Base-by-base conservation (phyloP, 2,329 filamentous ascomycete species). In the Botrytis byssoidea region DNA sequence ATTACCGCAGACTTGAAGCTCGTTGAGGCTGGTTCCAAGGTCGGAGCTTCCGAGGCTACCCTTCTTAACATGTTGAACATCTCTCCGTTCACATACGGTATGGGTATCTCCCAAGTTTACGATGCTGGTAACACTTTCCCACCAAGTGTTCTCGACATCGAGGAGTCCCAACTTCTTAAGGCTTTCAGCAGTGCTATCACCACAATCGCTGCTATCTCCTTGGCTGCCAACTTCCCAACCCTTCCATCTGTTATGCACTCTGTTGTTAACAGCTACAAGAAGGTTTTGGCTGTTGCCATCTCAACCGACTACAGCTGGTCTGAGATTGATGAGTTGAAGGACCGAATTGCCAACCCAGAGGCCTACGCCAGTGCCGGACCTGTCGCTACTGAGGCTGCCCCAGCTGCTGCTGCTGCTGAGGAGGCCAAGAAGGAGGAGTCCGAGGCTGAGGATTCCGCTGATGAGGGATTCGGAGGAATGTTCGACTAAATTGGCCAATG, bases 41-140 rank as follows among this genome's bases (percentile, higher is more conserved):
- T 99, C 89, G 96, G 97, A 86, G 92, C 96, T 83, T 99, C 96
- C 84, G 96, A 99, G 90, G 96, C 96, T 80, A 97, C 95, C 83
- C 91, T 99, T 80, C 92, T 99, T 82, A 99, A 99, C 93, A 93
- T 99, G 95, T 88, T 99, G 85, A 98, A 98, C 92, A 99, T 99
- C 90, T 98, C 96, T 80, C 95, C 95, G 85, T 98, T 98, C 91
- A 97, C 95, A 84, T 99, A 98, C 88, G 96, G 96, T 88, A 97
- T 99, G 93, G 93, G 92, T 84, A 92, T 99, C 82, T 80, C 90
- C 78, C 95, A 98, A 89, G 94, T 99, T 85, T 99, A 99, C 90
- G 95, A 99, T 87, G 87, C 95, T 83, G 96, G 96, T 82, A 96
- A 99, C 89, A 90, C 90, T 81, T 99, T 99, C 90, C 88, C 90